Conservation (phyloP, 768 basidiomycete species). For the Xanthoconium purpureum region DNA sequence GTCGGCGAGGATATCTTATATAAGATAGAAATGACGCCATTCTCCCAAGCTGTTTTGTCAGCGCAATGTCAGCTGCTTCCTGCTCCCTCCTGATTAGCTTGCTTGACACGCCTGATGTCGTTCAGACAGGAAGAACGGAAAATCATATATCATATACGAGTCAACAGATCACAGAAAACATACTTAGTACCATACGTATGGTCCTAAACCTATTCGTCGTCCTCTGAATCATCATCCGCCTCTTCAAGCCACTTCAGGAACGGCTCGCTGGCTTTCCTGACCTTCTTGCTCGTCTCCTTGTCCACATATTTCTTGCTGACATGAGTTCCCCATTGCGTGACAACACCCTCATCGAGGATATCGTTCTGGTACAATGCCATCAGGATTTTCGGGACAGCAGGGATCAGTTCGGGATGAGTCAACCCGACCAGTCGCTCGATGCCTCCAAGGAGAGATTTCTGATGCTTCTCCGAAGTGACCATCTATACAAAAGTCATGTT, state of each 20-base stretch:
- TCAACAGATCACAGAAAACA: constrained; percentile 16
- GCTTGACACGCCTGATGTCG: no score
- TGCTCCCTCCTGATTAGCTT: no score
- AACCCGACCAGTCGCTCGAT: constrained; percentile 84
- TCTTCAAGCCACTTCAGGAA: constrained; percentile 96
- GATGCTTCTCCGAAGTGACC: constrained; percentile 90
- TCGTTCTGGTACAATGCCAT: constrained; percentile 94
- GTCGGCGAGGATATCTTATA: no score
- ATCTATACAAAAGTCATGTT: constrained; percentile 46
- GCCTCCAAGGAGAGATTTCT: constrained; percentile 92
- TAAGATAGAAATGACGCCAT: no score
- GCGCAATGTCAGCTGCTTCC: no score
- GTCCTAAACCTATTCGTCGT: constrained; percentile 26
- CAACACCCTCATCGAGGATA: constrained; percentile 86
- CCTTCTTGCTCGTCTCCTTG: constrained; percentile 92
- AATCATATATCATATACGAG: not conserved
- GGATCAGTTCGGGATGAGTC: constrained; percentile 64
- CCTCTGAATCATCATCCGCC: constrained; percentile 65
- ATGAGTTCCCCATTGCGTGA: constrained; percentile 92
- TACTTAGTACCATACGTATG: not conserved
- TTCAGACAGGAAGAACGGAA: no score
- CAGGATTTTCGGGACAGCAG: constrained; percentile 81
- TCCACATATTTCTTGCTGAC: constrained; percentile 96
- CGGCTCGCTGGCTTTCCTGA: constrained; percentile 91
- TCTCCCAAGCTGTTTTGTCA: no score